Base-by-base conservation (phyloP, 1,139 yeast genomes). In the Protomyces macrosporus region DNA sequence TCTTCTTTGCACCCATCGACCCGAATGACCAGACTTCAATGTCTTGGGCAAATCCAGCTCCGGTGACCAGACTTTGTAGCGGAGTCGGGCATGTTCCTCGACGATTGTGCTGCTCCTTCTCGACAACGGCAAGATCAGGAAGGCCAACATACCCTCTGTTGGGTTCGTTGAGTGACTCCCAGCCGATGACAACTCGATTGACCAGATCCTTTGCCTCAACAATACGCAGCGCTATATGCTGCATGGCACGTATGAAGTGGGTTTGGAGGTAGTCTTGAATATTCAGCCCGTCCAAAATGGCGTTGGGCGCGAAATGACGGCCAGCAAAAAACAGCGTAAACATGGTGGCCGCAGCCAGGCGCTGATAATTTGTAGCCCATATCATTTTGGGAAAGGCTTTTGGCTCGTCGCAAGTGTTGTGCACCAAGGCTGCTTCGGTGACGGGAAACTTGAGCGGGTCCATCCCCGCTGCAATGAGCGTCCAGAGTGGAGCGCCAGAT, bases 401-500 rank as follows among this genome's bases (percentile, higher is more conserved):
- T 0, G 79, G 78, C 57, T 78, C 77, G 14, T 67, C 70, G 68
- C 76, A 81, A 30, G 69, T 65, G 69, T 85, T 84, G 69, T 88
- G 95, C 14, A 89, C 71, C 12, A 88, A 75, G 0, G 96, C 90
- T 0, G 96, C 95, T 67, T 86, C 87, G 1, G 93, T 87, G 0
- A 68, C 77, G 0, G 80, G 74, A 71, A 91, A 88, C n/a, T 82
- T 75, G 33, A 74, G 77, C 0, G 97, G 97, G 63, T 91, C 84
- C 61, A 91, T 77, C 0, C 97, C 97, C 2, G 95, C 96, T n/a
- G 96, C 95, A 71, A 88, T 86, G n/a, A 90, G 75, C 0, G 97
- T 90, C 98, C 98, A 91, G 74, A 89, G 71, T 0, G 98, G 97
- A 4, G 97, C 96, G 23, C 98, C 98, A 65, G 91, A 86, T 1